Evolutionary conservation across 257 asterid species (phyloP).

Genomic region (Rubia yunnanensis): DNA sequence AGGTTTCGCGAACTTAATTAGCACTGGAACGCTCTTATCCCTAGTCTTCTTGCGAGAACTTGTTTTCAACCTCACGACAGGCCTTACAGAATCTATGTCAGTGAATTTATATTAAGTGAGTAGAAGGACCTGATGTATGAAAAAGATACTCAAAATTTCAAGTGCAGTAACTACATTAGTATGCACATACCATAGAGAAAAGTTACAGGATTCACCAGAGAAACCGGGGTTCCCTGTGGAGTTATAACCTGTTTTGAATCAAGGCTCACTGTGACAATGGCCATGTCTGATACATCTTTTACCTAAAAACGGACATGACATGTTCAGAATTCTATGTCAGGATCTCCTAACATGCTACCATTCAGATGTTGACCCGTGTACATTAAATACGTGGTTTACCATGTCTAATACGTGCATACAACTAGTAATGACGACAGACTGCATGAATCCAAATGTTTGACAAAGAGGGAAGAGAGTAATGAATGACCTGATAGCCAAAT

Average conservation of each 20-base stretch:
- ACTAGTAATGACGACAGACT: not conserved
- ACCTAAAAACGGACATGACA: constrained; percentile 31
- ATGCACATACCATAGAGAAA: constrained; percentile 70
- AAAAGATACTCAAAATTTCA: not conserved
- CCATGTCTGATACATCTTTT: constrained; percentile 40
- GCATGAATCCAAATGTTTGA: not conserved
- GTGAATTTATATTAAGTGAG: constrained; percentile 8
- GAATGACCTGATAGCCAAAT: constrained; percentile 77
- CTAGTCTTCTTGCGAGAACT: constrained; percentile 50
- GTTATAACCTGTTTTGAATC: constrained; percentile 45
- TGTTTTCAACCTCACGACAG: constrained; percentile 67
- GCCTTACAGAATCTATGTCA: constrained; percentile 62
- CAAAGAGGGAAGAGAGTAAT: constrained; percentile 3
- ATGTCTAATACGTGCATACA: too few relatives aligned
- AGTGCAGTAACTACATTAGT: not conserved
- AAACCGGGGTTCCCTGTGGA: constrained; percentile 72
- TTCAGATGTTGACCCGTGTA: too few relatives aligned
- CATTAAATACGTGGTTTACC: too few relatives aligned
- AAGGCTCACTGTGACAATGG: constrained; percentile 62
- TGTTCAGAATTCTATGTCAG: not conserved
- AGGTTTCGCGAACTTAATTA: constrained; percentile 69
- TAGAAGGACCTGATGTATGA: not conserved
- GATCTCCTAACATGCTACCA: not conserved
- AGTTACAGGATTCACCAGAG: constrained; percentile 67
- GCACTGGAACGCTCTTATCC: constrained; percentile 42